Conservation (phyloP, 148 eudicot genomes). For the Euryodendron excelsum region DNA sequence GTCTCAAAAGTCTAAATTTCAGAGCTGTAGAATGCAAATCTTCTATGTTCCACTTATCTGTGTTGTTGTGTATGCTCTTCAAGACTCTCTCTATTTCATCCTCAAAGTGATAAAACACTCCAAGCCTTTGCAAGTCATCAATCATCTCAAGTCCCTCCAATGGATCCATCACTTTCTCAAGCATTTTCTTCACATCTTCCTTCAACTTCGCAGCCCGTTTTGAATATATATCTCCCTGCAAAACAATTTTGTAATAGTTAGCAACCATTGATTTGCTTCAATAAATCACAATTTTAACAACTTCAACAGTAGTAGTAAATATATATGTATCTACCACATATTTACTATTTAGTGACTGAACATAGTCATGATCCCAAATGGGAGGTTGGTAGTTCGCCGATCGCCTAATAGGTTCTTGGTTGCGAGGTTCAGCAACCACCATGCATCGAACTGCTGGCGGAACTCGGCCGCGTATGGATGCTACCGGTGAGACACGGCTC, state of each 20-base stretch:
- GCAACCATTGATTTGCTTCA: neutral
- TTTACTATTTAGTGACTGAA: conserved; percentile 2
- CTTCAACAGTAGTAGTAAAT: no score
- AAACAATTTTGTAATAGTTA: neutral
- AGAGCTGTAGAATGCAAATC: conserved; percentile 21
- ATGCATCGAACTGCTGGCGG: neutral
- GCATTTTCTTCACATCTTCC: neutral
- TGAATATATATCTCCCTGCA: neutral
- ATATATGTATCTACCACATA: neutral
- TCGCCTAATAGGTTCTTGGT: neutral
- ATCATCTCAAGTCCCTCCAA: conserved; percentile 23
- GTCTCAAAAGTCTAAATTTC: conserved; percentile 30
- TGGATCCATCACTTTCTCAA: neutral
- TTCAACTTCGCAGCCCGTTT: neutral
- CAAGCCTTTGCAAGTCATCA: conserved; percentile 29
- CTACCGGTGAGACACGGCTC: neutral
- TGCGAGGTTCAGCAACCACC: neutral
- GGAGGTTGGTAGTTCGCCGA: conserved; percentile 11
- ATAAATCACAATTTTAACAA: no score
- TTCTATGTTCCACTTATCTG: neutral
- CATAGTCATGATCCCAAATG: neutral
- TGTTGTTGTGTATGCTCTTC: neutral
- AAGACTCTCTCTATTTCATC: conserved; percentile 19
- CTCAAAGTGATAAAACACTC: conserved; percentile 30
- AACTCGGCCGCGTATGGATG: neutral